Percentiles rank a stretch among this genome's conserved stretches.
These are phyloP conservation scores for Magnusiomyces fungicola DNA, from an alignment of 1,139 yeast genomes.

Conservation along the genomic window DNA sequence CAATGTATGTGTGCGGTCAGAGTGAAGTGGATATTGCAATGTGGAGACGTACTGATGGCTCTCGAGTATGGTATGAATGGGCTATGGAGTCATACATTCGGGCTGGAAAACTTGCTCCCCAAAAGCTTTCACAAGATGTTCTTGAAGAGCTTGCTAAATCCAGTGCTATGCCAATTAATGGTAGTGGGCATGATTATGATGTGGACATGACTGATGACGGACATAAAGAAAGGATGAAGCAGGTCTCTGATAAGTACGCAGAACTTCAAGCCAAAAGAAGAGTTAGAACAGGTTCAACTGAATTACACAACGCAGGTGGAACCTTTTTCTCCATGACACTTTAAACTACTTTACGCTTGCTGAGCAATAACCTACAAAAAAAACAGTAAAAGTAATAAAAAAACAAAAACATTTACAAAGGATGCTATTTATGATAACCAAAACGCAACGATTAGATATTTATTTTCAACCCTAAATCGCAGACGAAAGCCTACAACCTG, in stretches of 20 bases:
- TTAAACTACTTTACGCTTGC: no score
- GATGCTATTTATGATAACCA: no score
- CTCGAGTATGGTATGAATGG: conserved; percentile 72
- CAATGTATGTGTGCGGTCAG: conserved; percentile 44
- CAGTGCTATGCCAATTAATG: background rate
- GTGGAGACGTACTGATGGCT: conserved; percentile 37
- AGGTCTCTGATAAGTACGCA: background rate
- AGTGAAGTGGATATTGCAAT: conserved; percentile 46
- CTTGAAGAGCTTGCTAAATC: background rate
- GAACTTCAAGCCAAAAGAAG: conserved; percentile 14
- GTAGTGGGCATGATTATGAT: background rate
- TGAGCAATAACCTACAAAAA: no score
- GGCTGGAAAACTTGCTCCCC: conserved; percentile 2
- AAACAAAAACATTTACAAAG: no score
- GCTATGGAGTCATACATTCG: conserved; percentile 43
- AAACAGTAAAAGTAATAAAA: no score
- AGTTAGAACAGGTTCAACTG: conserved; percentile 22
- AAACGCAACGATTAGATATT: no score
- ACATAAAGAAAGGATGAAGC: conserved; percentile 1
- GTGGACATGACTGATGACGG: conserved; percentile 2
- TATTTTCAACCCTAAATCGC: no score
- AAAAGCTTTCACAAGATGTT: background rate
- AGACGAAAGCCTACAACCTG: no score
- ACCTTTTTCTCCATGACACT: conserved; percentile 21
- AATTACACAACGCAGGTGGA: conserved; percentile 25